phyloP scores from a whole-genome alignment of 2,329 filamentous ascomycete genomes.

The Rasamsonia emersonii region DNA sequence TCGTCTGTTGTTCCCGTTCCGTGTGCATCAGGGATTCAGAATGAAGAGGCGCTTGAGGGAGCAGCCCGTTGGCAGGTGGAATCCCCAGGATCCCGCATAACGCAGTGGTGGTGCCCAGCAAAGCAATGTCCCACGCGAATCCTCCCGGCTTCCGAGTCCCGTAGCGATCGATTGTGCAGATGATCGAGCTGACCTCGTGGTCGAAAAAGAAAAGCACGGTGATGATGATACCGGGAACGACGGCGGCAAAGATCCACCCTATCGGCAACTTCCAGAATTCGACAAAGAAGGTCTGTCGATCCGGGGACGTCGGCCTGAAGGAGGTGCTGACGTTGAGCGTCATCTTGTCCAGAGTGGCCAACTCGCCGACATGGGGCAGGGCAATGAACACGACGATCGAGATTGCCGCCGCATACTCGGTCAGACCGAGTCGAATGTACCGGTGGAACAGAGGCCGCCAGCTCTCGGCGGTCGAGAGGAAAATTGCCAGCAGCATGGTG shows the following conservation, averaged over 20 bases:
- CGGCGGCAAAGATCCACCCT: conserved; percentile 52
- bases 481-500: conserved; percentile 54
- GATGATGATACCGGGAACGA: conserved; percentile 55
- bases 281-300: conserved; percentile 50
- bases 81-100: conserved; percentile 58
- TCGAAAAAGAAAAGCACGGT: conserved; percentile 62
- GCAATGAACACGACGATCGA: conserved; percentile 58
- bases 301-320: conserved; percentile 50
- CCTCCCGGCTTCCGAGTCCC: conserved; percentile 54
- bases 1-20: conserved; percentile 34
- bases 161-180: conserved; percentile 55
- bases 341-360: conserved; percentile 50
- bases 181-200: conserved; percentile 61
- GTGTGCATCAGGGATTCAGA: conserved; percentile 55
- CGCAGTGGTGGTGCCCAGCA: conserved; percentile 55
- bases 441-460: conserved; percentile 56
- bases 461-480: conserved; percentile 52
- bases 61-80: conserved; percentile 56
- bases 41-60: conserved; percentile 59
- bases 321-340: conserved; percentile 48
- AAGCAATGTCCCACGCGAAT: conserved; percentile 56
- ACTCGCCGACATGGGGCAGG: conserved; percentile 53
- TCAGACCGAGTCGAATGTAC: conserved; percentile 52
- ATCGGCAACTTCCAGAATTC: conserved; percentile 55
- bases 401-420: conserved; percentile 59